These are phyloP conservation scores for Phytopythium litorale DNA, from an alignment of 352 stramenopile species.

Conservation along the genomic window DNA sequence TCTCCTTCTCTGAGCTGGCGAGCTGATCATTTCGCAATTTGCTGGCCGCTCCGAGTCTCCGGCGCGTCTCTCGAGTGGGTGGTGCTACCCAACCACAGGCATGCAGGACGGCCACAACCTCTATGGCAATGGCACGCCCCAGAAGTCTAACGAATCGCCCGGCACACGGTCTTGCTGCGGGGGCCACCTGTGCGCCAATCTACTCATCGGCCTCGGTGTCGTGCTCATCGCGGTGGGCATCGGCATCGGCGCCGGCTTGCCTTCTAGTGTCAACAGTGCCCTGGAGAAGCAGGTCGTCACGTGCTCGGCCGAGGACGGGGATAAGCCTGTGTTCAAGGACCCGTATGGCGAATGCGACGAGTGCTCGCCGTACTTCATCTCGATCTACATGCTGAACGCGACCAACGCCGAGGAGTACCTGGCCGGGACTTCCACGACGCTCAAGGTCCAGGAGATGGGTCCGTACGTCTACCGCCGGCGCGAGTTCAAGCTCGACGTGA, in stretches of 20 bases:
- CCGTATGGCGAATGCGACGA: conserved; percentile 70
- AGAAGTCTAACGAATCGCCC: conserved; percentile 17
- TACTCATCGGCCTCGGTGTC: conserved; percentile 28
- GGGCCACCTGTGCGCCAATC: conserved; percentile 24
- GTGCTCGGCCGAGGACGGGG: conserved; percentile 35
- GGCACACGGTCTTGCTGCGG: conserved; percentile 23
- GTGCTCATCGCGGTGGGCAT: conserved; percentile 41
- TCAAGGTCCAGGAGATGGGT: conserved; percentile 61
- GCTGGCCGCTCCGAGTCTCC: too few relatives aligned
- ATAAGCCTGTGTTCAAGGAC: conserved; percentile 43
- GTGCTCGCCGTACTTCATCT: conserved; percentile 72
- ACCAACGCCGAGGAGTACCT: conserved; percentile 70
- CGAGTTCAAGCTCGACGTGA: conserved; percentile 59
- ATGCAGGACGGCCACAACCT: too few relatives aligned
- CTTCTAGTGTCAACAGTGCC: conserved; percentile 42
- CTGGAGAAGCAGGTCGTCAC: conserved; percentile 29
- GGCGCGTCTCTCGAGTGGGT: too few relatives aligned
- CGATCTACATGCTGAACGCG: conserved; percentile 66
- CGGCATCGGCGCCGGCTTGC: conserved; percentile 48
- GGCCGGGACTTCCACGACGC: conserved; percentile 32
- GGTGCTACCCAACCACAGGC: too few relatives aligned
- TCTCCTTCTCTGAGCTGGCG: too few relatives aligned
- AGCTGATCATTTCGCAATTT: too few relatives aligned
- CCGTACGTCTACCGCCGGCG: conserved; percentile 69
- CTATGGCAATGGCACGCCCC: too few relatives aligned